Evolutionary conservation across 192 early-diverging fungal genomes (phyloP).

Genomic region (Dimargaris xerosporica): DNA sequence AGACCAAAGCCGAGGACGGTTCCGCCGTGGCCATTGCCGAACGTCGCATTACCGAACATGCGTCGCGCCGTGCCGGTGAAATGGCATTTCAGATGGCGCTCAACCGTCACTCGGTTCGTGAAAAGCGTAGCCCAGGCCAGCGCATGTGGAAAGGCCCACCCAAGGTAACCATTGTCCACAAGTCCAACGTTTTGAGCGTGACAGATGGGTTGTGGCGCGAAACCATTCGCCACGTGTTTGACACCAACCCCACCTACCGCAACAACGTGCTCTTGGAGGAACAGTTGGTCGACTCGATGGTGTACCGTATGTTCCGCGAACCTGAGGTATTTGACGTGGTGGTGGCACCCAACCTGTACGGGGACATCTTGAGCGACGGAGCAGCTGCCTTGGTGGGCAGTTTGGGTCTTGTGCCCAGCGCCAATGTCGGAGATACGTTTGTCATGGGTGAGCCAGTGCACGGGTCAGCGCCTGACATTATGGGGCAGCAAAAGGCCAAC

Average conservation of each 20-base stretch:
- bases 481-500: constrained; percentile 92
- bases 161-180: constrained; percentile 92
- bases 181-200: constrained; percentile 88
- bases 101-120: constrained; percentile 53
- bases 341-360: constrained; percentile 95
- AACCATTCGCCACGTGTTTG: constrained; percentile 60
- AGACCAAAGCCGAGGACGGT: constrained; percentile 35
- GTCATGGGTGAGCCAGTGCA: constrained; percentile 93
- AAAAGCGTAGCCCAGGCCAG: constrained; percentile 31
- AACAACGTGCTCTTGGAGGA: constrained; percentile 69
- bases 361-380: constrained; percentile 95
- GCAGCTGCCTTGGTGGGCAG: constrained; percentile 92
- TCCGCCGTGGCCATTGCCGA: constrained; percentile 54
- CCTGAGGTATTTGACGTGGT: constrained; percentile 91
- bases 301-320: constrained; percentile 95
- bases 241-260: constrained; percentile 39
- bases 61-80: constrained; percentile 69
- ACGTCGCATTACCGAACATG: constrained; percentile 78
- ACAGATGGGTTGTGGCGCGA: constrained; percentile 97
- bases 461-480: constrained; percentile 96
- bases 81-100: constrained; percentile 92
- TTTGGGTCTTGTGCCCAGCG: constrained; percentile 87
- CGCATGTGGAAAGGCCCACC: constrained; percentile 48
- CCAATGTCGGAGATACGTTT: constrained; percentile 92
- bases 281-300: constrained; percentile 99